Percentiles rank a stretch among this genome's conserved stretches.
These are phyloP conservation scores for Mycena pura DNA, from an alignment of 768 basidiomycete genomes.

Conservation along the genomic window DNA sequence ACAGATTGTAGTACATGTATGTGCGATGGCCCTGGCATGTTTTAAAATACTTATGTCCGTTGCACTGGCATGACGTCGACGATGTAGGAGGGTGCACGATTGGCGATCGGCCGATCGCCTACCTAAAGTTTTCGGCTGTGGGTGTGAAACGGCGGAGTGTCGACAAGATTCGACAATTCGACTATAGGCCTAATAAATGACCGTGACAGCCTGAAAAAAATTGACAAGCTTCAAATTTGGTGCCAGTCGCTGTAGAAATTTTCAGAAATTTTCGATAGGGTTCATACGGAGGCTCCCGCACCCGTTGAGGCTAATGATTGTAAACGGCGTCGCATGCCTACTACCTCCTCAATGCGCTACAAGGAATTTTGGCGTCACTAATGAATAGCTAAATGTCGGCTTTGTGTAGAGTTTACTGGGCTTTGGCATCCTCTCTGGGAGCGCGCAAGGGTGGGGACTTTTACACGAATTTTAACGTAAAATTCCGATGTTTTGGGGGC, in stretches of 20 bases:
- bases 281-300: neutral
- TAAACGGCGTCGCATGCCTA: too few relatives aligned
- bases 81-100: too few relatives aligned
- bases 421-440: neutral
- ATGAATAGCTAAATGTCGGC: neutral
- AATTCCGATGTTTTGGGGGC: neutral
- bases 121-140: too few relatives aligned
- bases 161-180: neutral
- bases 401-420: neutral
- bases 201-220: neutral
- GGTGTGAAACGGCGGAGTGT: too few relatives aligned
- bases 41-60: too few relatives aligned
- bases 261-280: neutral
- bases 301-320: too few relatives aligned
- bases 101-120: too few relatives aligned
- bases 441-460: neutral
- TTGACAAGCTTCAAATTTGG: neutral
- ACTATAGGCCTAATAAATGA: neutral
- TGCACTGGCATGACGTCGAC: too few relatives aligned
- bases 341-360: too few relatives aligned
- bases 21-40: too few relatives aligned
- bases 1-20: too few relatives aligned
- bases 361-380: too few relatives aligned
- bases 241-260: neutral
- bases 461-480: neutral